Evolutionary conservation across 805 yeast genomes (phyloP), one percentile per base, ranked within the genome.

Genomic region (Sugiyamaella floridensis): DNA sequence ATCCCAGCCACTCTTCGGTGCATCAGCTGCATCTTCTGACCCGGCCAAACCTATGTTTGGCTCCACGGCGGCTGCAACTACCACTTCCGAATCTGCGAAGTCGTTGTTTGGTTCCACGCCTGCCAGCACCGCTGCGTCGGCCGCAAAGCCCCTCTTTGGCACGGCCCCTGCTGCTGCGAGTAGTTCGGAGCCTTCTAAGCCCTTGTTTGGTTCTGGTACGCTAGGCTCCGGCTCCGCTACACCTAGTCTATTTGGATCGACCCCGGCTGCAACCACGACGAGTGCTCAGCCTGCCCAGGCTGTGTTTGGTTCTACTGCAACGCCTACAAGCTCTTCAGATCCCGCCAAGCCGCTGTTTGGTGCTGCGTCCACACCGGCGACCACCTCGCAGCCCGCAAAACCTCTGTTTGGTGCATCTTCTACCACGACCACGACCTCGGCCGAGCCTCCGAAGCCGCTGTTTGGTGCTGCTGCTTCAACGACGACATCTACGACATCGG

Each of bases 91-190:
- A 40, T 29, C 48, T 15, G 57, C 48, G 4, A 55, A 53, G 22
- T 60, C 65, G 43, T 63, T 71, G 18, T 64, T 70, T 46, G 67
- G 64, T 10, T 43, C 45, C 20, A 11, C 26, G 55, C 43, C 20
- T 34, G 9, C 45, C 40, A 7, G 58, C 12, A 45, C 59, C 9
- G 48, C 58, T 16, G 51, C 58, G 19, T 40, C 59, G 15, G 48
- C 59, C 19, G 37, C 52, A 4, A 45, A 45, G n/a, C 40, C 53
- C 1, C 46, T 55, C 14, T 47, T 54, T 45, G 58, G 54, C 41
- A 55, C 53, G 10, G 45, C 52, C 20, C 16, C 53, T 12, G 59
- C 41, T 50, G 59, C 47, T 22, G 26, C 26, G 6, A 22, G 26
- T 22, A 22, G 26, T 18, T 20, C 45, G 19, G 34, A 37, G 47